Percentiles rank a stretch among this genome's conserved stretches.
phyloP scores from a whole-genome alignment of 1,284 basidiomycete genomes.

The Marasmius tenuissimus region DNA sequence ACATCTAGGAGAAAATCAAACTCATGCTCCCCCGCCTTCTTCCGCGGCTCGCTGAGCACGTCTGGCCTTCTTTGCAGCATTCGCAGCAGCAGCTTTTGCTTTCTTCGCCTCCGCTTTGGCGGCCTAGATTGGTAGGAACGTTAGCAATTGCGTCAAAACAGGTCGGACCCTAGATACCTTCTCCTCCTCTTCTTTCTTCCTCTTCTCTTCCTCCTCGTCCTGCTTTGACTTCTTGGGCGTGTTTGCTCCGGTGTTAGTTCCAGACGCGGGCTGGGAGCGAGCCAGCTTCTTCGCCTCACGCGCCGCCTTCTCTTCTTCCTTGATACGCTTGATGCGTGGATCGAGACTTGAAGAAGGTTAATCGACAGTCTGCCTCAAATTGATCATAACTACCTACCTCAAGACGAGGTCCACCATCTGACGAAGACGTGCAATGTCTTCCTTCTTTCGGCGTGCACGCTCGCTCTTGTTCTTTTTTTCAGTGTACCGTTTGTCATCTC shows the following conservation, averaged over 20 bases:
- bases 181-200: slow-evolving; percentile 67
- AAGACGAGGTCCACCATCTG: slow-evolving; percentile 88
- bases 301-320: slow-evolving; percentile 94
- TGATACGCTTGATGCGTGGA: slow-evolving; percentile 97
- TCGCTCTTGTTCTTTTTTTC: slow-evolving; percentile 99
- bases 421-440: slow-evolving; percentile 91
- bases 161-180: slow-evolving; percentile 39
- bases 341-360: slow-evolving; percentile 52
- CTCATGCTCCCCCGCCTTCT: slow-evolving; percentile 2
- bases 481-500: slow-evolving; percentile 98
- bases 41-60: slow-evolving; percentile 36
- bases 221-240: slow-evolving; percentile 43
- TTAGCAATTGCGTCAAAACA: slow-evolving; percentile 3
- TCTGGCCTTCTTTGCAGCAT: slow-evolving; percentile 92
- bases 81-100: slow-evolving; percentile 79
- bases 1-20: background rate
- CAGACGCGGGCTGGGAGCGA: slow-evolving; percentile 20
- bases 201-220: slow-evolving; percentile 67
- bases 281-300: slow-evolving; percentile 89
- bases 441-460: slow-evolving; percentile 95
- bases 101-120: slow-evolving; percentile 83
- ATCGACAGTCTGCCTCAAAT: background rate
- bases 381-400: slow-evolving; percentile 26
- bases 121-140: slow-evolving; percentile 31
- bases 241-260: slow-evolving; percentile 28